A percentile compares a stretch with the other conserved stretches of the same genome.
Evolutionary conservation across 306 rosid genomes (phyloP).

Genomic region (Vigna angularis): DNA sequence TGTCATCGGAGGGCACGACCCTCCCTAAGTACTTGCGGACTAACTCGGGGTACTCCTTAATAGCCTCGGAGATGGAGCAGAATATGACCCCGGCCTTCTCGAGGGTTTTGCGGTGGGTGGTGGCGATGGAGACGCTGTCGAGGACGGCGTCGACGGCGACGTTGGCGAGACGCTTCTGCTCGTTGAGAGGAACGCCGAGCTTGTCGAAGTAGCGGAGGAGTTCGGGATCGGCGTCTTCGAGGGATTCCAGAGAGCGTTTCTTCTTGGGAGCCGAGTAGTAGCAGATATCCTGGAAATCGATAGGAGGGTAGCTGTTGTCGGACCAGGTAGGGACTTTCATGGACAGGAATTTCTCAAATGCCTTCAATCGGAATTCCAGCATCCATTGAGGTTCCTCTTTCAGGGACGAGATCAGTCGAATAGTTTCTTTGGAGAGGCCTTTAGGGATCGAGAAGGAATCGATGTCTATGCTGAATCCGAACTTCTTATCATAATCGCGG

Average conservation of each 20-base stretch:
- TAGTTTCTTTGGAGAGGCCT: background rate
- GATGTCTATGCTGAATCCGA: background rate
- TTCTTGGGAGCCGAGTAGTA: conserved; percentile 1
- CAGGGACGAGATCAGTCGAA: background rate
- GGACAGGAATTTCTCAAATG: conserved; percentile 5
- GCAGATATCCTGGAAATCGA: background rate
- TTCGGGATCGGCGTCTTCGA: background rate
- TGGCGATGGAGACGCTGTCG: conserved; percentile 27
- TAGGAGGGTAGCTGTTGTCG: background rate
- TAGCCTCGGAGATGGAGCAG: conserved; percentile 17
- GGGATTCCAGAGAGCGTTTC: background rate
- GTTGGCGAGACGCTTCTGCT: conserved; percentile 19
- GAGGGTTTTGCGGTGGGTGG: conserved; percentile 4
- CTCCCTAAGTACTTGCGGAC: background rate
- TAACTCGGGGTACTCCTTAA: background rate
- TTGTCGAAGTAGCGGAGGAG: conserved; percentile 18
- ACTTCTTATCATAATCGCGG: conserved; percentile 16
- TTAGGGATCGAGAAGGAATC: background rate
- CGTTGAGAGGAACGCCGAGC: conserved; percentile 5
- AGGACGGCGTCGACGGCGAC: conserved; percentile 19
- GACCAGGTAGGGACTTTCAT: background rate
- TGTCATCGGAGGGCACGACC: conserved; percentile 8
- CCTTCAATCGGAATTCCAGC: background rate
- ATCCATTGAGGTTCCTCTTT: background rate
- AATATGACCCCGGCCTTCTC: conserved; percentile 10